phyloP scores from a whole-genome alignment of 2,329 filamentous ascomycete species.

The Dactylellina sp. region DNA sequence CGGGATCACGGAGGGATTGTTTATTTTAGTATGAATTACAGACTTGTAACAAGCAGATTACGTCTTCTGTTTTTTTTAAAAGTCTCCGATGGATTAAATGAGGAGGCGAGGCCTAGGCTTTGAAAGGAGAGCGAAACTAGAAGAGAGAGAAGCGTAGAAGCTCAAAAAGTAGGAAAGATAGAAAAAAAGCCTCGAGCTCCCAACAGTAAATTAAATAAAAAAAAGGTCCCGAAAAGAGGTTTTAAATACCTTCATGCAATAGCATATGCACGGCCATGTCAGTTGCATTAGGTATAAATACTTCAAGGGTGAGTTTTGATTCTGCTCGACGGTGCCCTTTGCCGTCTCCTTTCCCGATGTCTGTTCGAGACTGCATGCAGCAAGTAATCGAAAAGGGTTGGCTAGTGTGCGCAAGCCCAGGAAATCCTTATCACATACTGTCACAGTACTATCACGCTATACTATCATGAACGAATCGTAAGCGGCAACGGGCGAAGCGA shows the following conservation, averaged over 20 bases:
- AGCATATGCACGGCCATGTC: conserved; percentile 46
- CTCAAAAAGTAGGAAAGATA: conserved; percentile 17
- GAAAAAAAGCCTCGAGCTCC: conserved; percentile 14
- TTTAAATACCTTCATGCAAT: conserved; percentile 13
- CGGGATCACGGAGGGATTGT: too few species aligned
- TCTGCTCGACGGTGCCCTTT: too few species aligned
- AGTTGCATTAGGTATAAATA: conserved; percentile 46
- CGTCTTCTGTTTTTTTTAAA: neutral
- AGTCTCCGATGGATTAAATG: conserved; percentile 8
- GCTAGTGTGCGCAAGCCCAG: conserved; percentile 28
- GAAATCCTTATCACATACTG: conserved; percentile 33
- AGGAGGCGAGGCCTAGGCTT: too few species aligned
- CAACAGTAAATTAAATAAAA: conserved; percentile 21
- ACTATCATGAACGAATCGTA: neutral
- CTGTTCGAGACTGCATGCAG: conserved; percentile 33
- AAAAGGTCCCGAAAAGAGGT: conserved; percentile 3
- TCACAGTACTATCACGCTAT: conserved; percentile 40
- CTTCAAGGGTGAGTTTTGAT: conserved; percentile 4
- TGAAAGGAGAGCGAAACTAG: too few species aligned
- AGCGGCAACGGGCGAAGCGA: neutral
- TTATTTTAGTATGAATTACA: conserved; percentile 2
- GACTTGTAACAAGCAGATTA: too few species aligned
- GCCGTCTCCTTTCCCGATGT: conserved; percentile 35
- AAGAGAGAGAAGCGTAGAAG: conserved; percentile 12
- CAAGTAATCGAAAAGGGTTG: conserved; percentile 6